These are phyloP conservation scores for Kwoniella newhampshirensis DNA, from an alignment of 768 basidiomycete species.

Conservation along the genomic window DNA sequence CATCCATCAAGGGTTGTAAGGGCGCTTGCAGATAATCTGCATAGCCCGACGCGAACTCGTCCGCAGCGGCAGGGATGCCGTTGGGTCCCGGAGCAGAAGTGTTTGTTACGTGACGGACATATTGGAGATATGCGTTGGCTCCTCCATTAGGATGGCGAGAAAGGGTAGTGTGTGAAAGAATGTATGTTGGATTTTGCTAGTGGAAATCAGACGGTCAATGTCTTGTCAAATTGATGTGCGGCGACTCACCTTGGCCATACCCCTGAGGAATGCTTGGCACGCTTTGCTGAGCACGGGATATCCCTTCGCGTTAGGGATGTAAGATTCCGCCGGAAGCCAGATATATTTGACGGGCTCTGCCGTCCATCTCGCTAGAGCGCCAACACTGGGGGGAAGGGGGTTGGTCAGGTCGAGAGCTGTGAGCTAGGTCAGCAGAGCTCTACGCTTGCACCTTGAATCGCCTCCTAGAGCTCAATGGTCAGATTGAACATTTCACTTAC, in stretches of 20 bases:
- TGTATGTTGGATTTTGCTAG: slow-evolving; percentile 80
- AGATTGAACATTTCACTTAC: slow-evolving; percentile 37
- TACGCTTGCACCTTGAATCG: background rate
- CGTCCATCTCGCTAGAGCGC: slow-evolving; percentile 80
- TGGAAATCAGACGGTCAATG: slow-evolving; percentile 10
- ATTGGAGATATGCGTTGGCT: slow-evolving; percentile 83
- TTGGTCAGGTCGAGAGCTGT: slow-evolving; percentile 88
- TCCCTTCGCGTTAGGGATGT: slow-evolving; percentile 92
- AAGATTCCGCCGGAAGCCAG: slow-evolving; percentile 82
- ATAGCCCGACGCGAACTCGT: slow-evolving; percentile 57
- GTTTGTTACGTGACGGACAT: slow-evolving; percentile 56
- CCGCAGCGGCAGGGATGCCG: slow-evolving; percentile 17
- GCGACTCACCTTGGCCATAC: slow-evolving; percentile 57
- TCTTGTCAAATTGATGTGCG: background rate
- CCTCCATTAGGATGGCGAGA: slow-evolving; percentile 76
- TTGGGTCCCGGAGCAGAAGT: slow-evolving; percentile 17
- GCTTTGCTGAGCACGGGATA: slow-evolving; percentile 95
- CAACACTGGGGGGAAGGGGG: slow-evolving; percentile 74
- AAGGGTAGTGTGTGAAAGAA: slow-evolving; percentile 69
- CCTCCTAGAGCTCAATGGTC: background rate
- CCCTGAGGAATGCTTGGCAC: slow-evolving; percentile 84
- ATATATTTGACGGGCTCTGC: slow-evolving; percentile 90
- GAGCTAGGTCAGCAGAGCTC: slow-evolving; percentile 7
- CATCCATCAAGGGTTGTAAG: slow-evolving; percentile 95
- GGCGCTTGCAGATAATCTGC: slow-evolving; percentile 95